Evolutionary conservation across 1,284 basidiomycete genomes (phyloP).

Genomic region (Ganoderma lingzhi): DNA sequence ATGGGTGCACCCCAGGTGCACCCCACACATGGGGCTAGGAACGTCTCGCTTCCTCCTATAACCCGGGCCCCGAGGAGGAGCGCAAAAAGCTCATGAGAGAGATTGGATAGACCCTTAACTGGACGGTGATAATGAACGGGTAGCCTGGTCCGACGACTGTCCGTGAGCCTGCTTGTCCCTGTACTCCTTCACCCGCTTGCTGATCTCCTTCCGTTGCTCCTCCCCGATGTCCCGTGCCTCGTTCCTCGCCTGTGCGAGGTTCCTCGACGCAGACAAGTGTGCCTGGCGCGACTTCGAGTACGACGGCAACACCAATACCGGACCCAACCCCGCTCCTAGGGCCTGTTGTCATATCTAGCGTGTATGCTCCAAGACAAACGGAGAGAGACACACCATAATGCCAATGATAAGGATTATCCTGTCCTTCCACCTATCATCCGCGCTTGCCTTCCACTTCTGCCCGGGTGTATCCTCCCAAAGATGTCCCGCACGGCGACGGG

Average conservation of each 20-base stretch:
- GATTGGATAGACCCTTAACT: neutral
- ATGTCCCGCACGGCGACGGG: constrained; percentile 12
- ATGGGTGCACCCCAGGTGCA: neutral
- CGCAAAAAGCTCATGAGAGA: neutral
- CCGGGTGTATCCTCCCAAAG: constrained; percentile 15
- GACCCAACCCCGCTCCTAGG: constrained; percentile 44
- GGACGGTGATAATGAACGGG: neutral
- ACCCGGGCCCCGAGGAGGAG: neutral
- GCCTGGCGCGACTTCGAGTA: constrained; percentile 35
- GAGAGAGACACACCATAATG: constrained; percentile 43
- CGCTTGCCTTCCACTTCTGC: constrained; percentile 32
- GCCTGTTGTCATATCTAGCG: constrained; percentile 35
- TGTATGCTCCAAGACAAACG: neutral
- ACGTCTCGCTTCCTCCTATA: no score
- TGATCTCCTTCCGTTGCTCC: constrained; percentile 50
- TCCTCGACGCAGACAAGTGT: constrained; percentile 47
- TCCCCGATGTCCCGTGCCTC: constrained; percentile 51
- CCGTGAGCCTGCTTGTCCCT: constrained; percentile 27
- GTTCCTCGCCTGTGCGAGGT: constrained; percentile 51
- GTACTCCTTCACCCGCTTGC: constrained; percentile 45
- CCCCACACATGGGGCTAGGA: no score
- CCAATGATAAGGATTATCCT: constrained; percentile 49
- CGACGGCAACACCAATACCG: constrained; percentile 38
- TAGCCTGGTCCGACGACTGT: neutral
- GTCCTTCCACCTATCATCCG: constrained; percentile 50